Conservation (phyloP, 2,329 filamentous ascomycete species). For the Paracamarosporium sp. region DNA sequence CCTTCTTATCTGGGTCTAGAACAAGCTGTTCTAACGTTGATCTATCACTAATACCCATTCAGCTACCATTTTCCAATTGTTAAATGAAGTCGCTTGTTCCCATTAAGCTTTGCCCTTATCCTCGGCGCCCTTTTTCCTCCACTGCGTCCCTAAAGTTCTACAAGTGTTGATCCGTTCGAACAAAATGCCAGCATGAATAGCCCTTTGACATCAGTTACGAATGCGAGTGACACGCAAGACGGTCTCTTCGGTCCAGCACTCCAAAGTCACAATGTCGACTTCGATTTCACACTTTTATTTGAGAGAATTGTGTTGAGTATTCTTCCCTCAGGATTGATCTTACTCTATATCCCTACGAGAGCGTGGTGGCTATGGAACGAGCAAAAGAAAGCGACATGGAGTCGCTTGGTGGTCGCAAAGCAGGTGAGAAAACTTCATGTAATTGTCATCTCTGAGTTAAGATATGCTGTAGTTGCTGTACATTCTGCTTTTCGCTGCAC, state of each 20-base stretch:
- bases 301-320: conserved; percentile 10
- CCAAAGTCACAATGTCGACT: neutral
- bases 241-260: conserved; percentile 6
- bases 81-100: neutral
- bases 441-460: neutral
- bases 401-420: neutral
- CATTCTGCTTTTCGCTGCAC: conserved; percentile 1
- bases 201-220: neutral
- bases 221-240: neutral
- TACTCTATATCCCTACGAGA: conserved; percentile 6
- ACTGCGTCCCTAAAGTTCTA: too few species aligned
- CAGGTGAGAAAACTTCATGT: neutral
- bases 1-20: neutral
- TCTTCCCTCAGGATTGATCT: neutral
- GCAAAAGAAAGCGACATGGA: conserved; percentile 3
- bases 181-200: neutral
- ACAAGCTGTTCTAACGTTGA: neutral
- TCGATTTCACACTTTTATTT: conserved; percentile 14
- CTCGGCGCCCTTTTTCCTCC: neutral
- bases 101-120: neutral
- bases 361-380: conserved; percentile 3
- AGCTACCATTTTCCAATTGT: neutral
- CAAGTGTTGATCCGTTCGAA: neutral
- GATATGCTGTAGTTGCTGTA: conserved; percentile 4
- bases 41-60: neutral